Evolutionary conservation across 805 yeast species (phyloP).

Genomic region (Priceomyces medius): DNA sequence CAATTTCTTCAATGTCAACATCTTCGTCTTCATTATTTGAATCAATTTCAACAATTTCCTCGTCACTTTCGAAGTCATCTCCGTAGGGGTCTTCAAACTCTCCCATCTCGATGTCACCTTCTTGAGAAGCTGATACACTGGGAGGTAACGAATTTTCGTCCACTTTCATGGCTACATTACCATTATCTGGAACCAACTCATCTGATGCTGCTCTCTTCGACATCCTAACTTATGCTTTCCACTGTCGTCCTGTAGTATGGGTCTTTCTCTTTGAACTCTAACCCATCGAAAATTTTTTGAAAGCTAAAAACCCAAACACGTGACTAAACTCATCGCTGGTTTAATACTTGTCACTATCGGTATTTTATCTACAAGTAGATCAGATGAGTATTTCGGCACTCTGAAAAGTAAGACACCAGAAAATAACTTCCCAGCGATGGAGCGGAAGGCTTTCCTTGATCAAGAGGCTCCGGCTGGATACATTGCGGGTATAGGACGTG

Average conservation of each 20-base stretch:
- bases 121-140: slow-evolving; percentile 20
- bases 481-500: slow-evolving; percentile 90
- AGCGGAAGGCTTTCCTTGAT: slow-evolving; percentile 65
- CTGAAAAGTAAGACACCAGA: neutral
- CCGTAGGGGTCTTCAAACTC: slow-evolving; percentile 88
- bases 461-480: slow-evolving; percentile 89
- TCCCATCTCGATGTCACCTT: slow-evolving; percentile 61
- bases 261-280: neutral
- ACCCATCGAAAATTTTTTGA: slow-evolving; percentile 1
- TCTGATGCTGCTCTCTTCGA: slow-evolving; percentile 51
- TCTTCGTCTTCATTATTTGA: slow-evolving; percentile 39
- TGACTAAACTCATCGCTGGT: neutral
- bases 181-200: slow-evolving; percentile 18
- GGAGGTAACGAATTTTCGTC: slow-evolving; percentile 41
- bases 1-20: slow-evolving; percentile 31
- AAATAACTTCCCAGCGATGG: slow-evolving; percentile 31
- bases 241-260: neutral
- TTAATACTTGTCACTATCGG: neutral
- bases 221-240: slow-evolving; percentile 26
- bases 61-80: slow-evolving; percentile 90
- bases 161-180: slow-evolving; percentile 36
- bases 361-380: neutral
- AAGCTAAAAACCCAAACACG: neutral
- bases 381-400: too few relatives aligned
- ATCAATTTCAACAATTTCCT: slow-evolving; percentile 81